Evolutionary conservation across 2,329 filamentous ascomycete species (phyloP).

Genomic region (Trichoderma oligosporum): DNA sequence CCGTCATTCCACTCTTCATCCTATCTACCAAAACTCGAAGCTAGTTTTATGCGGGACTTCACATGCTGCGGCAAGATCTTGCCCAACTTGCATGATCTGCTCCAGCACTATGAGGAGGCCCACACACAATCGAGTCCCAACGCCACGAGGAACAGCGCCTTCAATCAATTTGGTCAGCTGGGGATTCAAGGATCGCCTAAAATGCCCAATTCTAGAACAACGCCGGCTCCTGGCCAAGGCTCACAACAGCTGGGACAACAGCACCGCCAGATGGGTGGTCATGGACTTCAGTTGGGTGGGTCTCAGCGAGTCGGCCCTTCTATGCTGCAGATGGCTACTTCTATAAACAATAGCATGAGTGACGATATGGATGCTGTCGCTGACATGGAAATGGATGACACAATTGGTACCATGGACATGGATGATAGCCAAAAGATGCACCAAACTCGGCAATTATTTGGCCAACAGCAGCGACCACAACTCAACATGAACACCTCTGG

Average conservation of each 20-base stretch:
- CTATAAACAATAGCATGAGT: slow-evolving; percentile 39
- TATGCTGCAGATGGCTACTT: slow-evolving; percentile 40
- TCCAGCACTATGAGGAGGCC: slow-evolving; percentile 94
- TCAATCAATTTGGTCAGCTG: slow-evolving; percentile 39
- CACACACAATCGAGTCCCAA: slow-evolving; percentile 68
- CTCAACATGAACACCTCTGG: slow-evolving; percentile 79
- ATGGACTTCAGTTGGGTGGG: slow-evolving; percentile 40
- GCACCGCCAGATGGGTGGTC: slow-evolving; percentile 28
- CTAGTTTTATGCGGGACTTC: slow-evolving; percentile 97
- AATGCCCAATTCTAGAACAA: slow-evolving; percentile 34
- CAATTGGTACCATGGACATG: slow-evolving; percentile 62
- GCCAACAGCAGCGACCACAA: slow-evolving; percentile 61
- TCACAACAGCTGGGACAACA: slow-evolving; percentile 35
- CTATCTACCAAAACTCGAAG: slow-evolving; percentile 92
- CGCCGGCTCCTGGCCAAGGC: slow-evolving; percentile 30
- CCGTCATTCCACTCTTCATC: slow-evolving; percentile 95
- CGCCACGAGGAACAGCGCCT: slow-evolving; percentile 39
- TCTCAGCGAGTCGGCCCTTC: slow-evolving; percentile 28
- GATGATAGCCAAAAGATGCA: slow-evolving; percentile 63
- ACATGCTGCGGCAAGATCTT: slow-evolving; percentile 88
- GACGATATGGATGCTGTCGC: slow-evolving; percentile 81
- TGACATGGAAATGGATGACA: slow-evolving; percentile 96
- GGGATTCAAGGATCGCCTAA: slow-evolving; percentile 33
- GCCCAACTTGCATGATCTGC: slow-evolving; percentile 85
- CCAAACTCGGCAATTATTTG: slow-evolving; percentile 65